These are phyloP conservation scores for Oidiodendron maius DNA, from an alignment of 495 filamentous ascomycete species.

Conservation along the genomic window DNA sequence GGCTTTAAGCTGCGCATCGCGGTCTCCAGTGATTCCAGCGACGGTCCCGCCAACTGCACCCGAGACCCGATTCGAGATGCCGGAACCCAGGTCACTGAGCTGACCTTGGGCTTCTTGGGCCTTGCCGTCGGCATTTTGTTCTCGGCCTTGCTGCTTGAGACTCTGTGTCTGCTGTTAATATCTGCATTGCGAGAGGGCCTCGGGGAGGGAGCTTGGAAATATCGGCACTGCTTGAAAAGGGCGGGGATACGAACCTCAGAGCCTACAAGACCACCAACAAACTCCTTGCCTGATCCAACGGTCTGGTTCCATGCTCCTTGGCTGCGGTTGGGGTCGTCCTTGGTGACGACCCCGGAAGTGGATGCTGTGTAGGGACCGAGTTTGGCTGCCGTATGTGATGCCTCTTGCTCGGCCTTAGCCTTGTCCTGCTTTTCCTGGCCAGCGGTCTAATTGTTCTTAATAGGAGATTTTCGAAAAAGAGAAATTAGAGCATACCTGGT, in stretches of 20 bases:
- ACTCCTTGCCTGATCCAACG: slow-evolving; percentile 77
- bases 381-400: slow-evolving; percentile 68
- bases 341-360: slow-evolving; percentile 61
- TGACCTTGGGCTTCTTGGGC: slow-evolving; percentile 80
- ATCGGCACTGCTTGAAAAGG: neutral
- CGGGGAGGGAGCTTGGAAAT: neutral
- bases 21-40: slow-evolving; percentile 68
- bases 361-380: slow-evolving; percentile 63
- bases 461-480: neutral
- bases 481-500: slow-evolving; percentile 42
- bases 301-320: slow-evolving; percentile 82
- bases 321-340: slow-evolving; percentile 66
- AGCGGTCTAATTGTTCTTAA: slow-evolving; percentile 23
- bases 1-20: slow-evolving; percentile 50
- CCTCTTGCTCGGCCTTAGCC: slow-evolving; percentile 57
- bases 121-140: slow-evolving; percentile 79
- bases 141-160: slow-evolving; percentile 63
- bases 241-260: slow-evolving; percentile 45
- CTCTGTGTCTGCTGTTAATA: slow-evolving; percentile 26
- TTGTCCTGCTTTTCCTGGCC: slow-evolving; percentile 55
- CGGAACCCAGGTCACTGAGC: slow-evolving; percentile 66
- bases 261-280: slow-evolving; percentile 68
- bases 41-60: slow-evolving; percentile 66
- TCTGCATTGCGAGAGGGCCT: neutral
- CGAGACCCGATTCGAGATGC: slow-evolving; percentile 62